Evolutionary conservation across 495 filamentous ascomycete genomes (phyloP).

Genomic region (Haplographium delicatum): DNA sequence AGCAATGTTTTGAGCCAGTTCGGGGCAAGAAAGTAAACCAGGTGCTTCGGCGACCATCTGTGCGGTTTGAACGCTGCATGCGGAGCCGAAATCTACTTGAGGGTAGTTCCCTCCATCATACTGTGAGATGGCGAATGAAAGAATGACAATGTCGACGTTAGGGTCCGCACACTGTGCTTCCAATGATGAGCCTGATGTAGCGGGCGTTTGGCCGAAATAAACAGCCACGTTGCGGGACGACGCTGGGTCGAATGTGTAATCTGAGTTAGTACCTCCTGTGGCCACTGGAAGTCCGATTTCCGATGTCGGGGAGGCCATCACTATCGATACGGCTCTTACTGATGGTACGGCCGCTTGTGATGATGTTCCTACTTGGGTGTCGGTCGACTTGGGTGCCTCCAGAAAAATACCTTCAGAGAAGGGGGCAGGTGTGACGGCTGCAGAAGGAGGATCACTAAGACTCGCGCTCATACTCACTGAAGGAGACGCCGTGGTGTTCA

Average conservation of each 20-base stretch:
- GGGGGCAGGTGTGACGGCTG: background rate
- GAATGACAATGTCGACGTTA: slow-evolving; percentile 28
- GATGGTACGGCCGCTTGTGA: background rate
- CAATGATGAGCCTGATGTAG: background rate
- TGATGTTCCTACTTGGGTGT: background rate
- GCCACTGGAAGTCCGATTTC: background rate
- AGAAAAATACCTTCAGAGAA: no score
- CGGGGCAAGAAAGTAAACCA: slow-evolving; percentile 24
- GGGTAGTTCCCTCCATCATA: slow-evolving; percentile 10
- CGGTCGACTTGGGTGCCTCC: background rate
- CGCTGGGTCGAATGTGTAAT: slow-evolving; percentile 8
- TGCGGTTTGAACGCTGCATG: slow-evolving; percentile 15
- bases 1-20: slow-evolving; percentile 48
- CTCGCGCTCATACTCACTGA: background rate
- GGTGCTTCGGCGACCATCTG: slow-evolving; percentile 9
- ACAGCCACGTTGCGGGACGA: slow-evolving; percentile 16
- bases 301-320: background rate
- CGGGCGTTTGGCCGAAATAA: slow-evolving; percentile 25
- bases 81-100: slow-evolving; percentile 13
- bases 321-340: background rate
- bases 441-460: background rate
- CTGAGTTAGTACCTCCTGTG: no score
- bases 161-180: slow-evolving; percentile 8
- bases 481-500: background rate
- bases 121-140: slow-evolving; percentile 10